Percentiles rank a stretch among this genome's conserved stretches.
These are phyloP conservation scores for Drechslerella dactyloides DNA, from an alignment of 2,329 filamentous ascomycete genomes.

Conservation along the genomic window DNA sequence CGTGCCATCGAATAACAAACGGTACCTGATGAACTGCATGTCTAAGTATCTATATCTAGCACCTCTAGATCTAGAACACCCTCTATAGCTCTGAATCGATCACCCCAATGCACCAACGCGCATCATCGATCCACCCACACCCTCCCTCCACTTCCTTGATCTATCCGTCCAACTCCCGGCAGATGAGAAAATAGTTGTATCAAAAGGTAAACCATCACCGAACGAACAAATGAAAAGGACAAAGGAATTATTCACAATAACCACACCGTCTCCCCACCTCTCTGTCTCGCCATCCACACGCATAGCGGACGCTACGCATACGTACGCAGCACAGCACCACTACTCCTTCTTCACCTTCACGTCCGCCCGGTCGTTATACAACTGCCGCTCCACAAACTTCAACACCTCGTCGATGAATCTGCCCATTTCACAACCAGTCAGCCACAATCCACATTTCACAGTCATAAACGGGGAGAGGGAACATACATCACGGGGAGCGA, in stretches of 20 bases:
- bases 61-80: not conserved
- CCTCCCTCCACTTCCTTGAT: not conserved
- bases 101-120: no score
- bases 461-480: not conserved
- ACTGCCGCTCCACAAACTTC: conserved; percentile 75
- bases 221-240: conserved; percentile 13
- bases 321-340: no score
- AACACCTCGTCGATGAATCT: conserved; percentile 83
- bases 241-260: not conserved
- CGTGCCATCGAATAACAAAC: no score
- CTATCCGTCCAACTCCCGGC: conserved; percentile 3
- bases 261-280: not conserved
- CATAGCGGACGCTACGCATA: no score
- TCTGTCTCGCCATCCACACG: no score
- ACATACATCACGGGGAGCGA: conserved; percentile 92
- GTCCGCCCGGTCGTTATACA: conserved; percentile 65
- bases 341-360: conserved; percentile 43
- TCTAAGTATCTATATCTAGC: no score
- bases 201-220: no score
- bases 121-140: not conserved
- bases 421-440: conserved; percentile 22
- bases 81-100: no score
- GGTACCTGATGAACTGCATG: no score
- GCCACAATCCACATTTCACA: conserved; percentile 52
- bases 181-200: no score